Base-by-base conservation (phyloP, 129 eudicot genomes). In the Tagetes erecta region DNA sequence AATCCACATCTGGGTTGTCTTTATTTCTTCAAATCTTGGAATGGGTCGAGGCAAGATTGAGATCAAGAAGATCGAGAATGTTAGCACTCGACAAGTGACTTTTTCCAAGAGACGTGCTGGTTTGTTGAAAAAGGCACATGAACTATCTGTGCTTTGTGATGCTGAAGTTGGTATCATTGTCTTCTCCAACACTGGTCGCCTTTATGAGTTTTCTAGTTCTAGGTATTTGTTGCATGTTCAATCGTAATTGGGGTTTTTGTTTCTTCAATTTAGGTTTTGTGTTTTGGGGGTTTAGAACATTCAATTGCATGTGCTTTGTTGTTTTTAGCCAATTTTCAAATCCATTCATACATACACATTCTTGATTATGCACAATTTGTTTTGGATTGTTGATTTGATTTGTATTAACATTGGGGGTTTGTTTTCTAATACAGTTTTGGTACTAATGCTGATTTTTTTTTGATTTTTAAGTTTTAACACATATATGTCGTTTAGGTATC, bases 41-140 rank as follows among this genome's bases (percentile, higher is more conserved):
- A 91, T 92, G 98, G 98, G 96, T 34, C 73, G 96, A 44, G 96
- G 96, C 0, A 92, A 87, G 65, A 89, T 89, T 70, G 95, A 92
- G 62, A 92, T 89, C 27, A 92, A 92, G 85, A 89, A 85, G 76
- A 89, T 92, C 34, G 98, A 92, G 89, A 87, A 89, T 83, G 87
- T 79, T 5, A 89, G 83, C 55, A 87, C 87, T 8, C 85, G 98
- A 14, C 96, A 92, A 83, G 94, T 89, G 2, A 92, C 96, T 1
- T 92, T 92, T 56, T 89, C 94, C 0, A 92, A 92, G 80, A 80
- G 97, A 77, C 86, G 96, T 9, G 70, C 79, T 50, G 97, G 97
- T 6, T 72, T 92, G 89, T 64, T 89, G 5, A 92, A 92, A 83
- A 92, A 92, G 74, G 98, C 96, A 0, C 72, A 75, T 72, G 96